Percentiles rank a stretch among this genome's conserved stretches.
Conservation (phyloP, 2,329 filamentous ascomycete genomes). For the Ophiosphaerella narmari region DNA sequence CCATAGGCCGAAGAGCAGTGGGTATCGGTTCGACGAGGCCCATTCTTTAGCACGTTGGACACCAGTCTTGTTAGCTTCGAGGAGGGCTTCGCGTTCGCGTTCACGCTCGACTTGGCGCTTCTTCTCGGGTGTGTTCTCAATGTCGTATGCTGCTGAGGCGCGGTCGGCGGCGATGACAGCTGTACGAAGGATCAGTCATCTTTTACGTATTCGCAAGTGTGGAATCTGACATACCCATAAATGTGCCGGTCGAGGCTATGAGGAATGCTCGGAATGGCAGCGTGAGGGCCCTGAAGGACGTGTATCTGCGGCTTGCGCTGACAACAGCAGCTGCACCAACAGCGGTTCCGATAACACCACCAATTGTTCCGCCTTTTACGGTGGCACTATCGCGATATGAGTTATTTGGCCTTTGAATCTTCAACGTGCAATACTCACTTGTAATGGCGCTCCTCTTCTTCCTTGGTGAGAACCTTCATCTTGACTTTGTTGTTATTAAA, state of each 20-base stretch:
- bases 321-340: conserved; percentile 70
- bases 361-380: conserved; percentile 76
- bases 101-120: conserved; percentile 36
- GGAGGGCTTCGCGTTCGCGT: conserved; percentile 38
- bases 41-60: conserved; percentile 70
- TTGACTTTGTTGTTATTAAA: conserved; percentile 11
- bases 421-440: conserved; percentile 50
- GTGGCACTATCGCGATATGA: conserved; percentile 60
- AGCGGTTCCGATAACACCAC: conserved; percentile 70
- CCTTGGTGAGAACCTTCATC: conserved; percentile 96
- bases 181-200: conserved; percentile 24
- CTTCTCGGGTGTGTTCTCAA: conserved; percentile 64
- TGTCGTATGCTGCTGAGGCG: conserved; percentile 73
- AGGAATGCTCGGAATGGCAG: conserved; percentile 91
- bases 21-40: conserved; percentile 81
- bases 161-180: conserved; percentile 83
- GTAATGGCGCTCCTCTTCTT: conserved; percentile 90
- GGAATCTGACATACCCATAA: conserved; percentile 60
- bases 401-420: neutral
- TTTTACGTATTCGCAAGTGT: neutral
- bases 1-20: conserved; percentile 83
- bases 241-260: conserved; percentile 79
- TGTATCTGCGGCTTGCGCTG: conserved; percentile 71
- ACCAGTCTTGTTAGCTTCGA: conserved; percentile 60
- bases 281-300: conserved; percentile 79